These are phyloP conservation scores for Parastagonospora avenae DNA, from an alignment of 2,329 filamentous ascomycete species.

Conservation along the genomic window DNA sequence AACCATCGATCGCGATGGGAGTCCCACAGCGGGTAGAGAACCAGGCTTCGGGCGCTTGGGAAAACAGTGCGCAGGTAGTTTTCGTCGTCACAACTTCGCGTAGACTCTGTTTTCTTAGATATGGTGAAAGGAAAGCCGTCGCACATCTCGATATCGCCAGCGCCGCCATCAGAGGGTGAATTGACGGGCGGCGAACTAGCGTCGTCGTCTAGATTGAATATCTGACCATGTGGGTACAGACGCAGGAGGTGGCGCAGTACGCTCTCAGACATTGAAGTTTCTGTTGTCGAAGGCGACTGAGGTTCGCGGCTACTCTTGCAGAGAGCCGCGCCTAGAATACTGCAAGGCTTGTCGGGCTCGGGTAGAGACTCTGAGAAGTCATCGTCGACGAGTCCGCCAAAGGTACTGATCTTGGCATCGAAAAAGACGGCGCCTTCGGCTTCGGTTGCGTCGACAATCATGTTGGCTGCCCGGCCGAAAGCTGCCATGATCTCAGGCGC, in stretches of 20 bases:
- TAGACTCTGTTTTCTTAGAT: conserved; percentile 36
- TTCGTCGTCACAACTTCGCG: conserved; percentile 41
- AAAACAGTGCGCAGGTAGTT: conserved; percentile 39
- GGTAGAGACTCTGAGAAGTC: conserved; percentile 38
- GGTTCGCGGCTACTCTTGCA: conserved; percentile 20
- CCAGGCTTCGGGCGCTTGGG: conserved; percentile 44
- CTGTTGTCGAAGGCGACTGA: conserved; percentile 11
- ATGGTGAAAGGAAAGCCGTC: conserved; percentile 29
- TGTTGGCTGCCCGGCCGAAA: conserved; percentile 44
- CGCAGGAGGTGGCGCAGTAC: conserved; percentile 41
- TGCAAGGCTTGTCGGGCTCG: conserved; percentile 42
- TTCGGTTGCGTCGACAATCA: conserved; percentile 47
- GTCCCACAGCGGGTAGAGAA: conserved; percentile 49
- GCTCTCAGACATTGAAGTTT: conserved; percentile 37
- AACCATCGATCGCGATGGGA: conserved; percentile 46
- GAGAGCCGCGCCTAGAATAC: conserved; percentile 34
- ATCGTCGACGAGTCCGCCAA: conserved; percentile 45
- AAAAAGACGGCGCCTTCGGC: conserved; percentile 46
- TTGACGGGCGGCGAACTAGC: conserved; percentile 15
- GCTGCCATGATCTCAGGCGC: conserved; percentile 41
- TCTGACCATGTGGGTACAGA: conserved; percentile 43
- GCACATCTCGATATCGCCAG: conserved; percentile 18
- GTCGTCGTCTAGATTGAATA: conserved; percentile 46
- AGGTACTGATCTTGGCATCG: conserved; percentile 46
- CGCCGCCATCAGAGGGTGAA: conserved; percentile 15